Base-by-base conservation (phyloP, 1,139 yeast species). In the Geotrichum klebahnii region DNA sequence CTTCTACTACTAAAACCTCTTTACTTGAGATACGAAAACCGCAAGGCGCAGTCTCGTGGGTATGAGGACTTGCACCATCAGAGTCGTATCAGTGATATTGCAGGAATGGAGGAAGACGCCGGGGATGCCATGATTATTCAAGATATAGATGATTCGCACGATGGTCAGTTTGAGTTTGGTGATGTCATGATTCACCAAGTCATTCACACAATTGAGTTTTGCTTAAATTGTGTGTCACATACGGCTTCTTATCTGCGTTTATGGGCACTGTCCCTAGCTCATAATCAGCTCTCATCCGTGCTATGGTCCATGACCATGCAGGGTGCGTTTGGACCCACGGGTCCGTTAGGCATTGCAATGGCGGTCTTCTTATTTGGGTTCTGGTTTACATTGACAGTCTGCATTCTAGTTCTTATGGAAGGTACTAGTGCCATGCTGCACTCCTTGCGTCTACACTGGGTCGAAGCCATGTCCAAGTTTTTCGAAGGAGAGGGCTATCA, bases 341-440 rank as follows among this genome's bases (percentile, higher is more conserved):
- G 97, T 0, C 59, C 76, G 1, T 59, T 66, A 22, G 97, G 97
- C 14, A 81, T 86, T 2, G 55, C 84, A 33, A 78, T 78, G 76
- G 81, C 89, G 0, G 92, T 90, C 23, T 67, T 81, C 39, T 69
- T 92, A 52, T 94, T 94, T 70, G 96, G 85, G 14, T 81, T 90
- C 81, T 94, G 99, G 99, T 89, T 94, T 67, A 79, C 81, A 3
- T 76, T 90, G 57, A 92, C 98, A 0, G 90, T 89, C 41, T 82
- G 89, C 59, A 89, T 94, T 53, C 77, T 94, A 66, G 97, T 94
- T 46, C 75, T 89, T 54, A 92, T 94, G 98, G 98, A 94, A 70
- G 99, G 99, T 48, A 94, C 98, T 0, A 86, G 96, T 38, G 98
- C 98, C 26, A 94, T 94, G 98, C 77, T 94, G 62, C 99, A 94